Evolutionary conservation across 441 rosid genomes (phyloP).

Genomic region (Corymbia calophylla): DNA sequence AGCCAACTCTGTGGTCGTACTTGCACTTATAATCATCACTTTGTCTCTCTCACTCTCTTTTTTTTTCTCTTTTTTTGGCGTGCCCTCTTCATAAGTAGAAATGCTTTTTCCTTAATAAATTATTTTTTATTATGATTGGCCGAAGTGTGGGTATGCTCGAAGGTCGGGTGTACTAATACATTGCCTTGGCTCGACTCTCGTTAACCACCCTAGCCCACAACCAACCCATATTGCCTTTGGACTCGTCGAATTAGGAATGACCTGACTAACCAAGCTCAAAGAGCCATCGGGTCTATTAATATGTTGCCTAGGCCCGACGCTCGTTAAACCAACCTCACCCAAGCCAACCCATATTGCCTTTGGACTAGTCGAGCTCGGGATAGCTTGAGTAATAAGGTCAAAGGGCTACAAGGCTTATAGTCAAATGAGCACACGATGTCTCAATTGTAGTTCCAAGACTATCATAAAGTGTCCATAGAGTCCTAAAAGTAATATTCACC

Average conservation of each 20-base stretch:
- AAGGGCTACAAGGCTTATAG: not conserved
- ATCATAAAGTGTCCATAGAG: rapidly evolving
- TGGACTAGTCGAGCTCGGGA: not conserved
- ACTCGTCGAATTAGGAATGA: not conserved
- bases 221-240: not conserved
- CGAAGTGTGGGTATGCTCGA: not conserved
- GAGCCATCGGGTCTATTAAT: not conserved
- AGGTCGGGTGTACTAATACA: not conserved
- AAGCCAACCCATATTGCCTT: not conserved
- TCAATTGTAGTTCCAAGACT: not conserved
- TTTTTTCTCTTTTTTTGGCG: not conserved
- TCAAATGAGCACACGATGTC: not conserved
- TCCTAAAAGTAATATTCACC: not conserved
- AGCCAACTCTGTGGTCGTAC: not conserved
- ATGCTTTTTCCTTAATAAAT: not conserved
- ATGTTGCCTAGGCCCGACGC: not conserved
- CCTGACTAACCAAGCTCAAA: not conserved
- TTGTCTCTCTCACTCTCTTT: too few species aligned
- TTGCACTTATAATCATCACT: not conserved
- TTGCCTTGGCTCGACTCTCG: not conserved
- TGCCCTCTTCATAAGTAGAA: not conserved
- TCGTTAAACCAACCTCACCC: not conserved
- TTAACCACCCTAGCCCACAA: not conserved
- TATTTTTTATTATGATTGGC: not conserved
- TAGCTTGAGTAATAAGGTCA: not conserved